Percentiles rank a stretch among this genome's conserved stretches.
Evolutionary conservation across 2,329 filamentous ascomycete species (phyloP).

Genomic region (Neonectria sp.): DNA sequence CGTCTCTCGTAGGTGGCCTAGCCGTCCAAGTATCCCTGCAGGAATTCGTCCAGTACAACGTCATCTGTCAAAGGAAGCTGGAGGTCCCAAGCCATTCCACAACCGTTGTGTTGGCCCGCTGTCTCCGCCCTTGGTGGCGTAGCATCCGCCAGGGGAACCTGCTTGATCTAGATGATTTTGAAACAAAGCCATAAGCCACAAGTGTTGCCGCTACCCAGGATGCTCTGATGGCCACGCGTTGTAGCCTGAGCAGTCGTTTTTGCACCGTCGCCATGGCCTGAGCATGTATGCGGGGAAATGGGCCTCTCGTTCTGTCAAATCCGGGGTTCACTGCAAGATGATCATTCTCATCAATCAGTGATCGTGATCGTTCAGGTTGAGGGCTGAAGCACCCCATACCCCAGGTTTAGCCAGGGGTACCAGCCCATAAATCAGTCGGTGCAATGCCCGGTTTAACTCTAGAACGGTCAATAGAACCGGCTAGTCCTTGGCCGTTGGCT

Average conservation of each 20-base stretch:
- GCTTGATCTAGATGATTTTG: not conserved
- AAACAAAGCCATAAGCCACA: not conserved
- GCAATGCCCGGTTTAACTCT: not conserved
- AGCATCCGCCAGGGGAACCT: not conserved
- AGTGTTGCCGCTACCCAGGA: not conserved
- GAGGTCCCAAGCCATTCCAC: not conserved
- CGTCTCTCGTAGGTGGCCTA: not conserved
- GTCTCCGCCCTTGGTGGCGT: not conserved
- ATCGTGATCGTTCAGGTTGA: not conserved
- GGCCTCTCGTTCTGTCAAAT: too few relatives aligned
- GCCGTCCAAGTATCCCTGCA: not conserved
- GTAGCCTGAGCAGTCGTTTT: too few relatives aligned
- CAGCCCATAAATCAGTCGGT: not conserved
- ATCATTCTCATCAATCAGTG: not conserved
- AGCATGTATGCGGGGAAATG: not conserved
- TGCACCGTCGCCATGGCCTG: not conserved
- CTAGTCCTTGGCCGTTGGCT: not conserved
- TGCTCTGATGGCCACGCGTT: too few relatives aligned
- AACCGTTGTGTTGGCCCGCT: not conserved
- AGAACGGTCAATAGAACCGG: not conserved
- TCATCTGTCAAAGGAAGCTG: not conserved
- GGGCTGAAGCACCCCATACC: not conserved
- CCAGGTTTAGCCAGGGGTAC: not conserved
- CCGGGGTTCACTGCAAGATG: not conserved
- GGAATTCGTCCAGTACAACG: not conserved